Evolutionary conservation across 306 rosid genomes (phyloP), one percentile per base, ranked within the genome.

Genomic region (Mimosa bimucronata): DNA sequence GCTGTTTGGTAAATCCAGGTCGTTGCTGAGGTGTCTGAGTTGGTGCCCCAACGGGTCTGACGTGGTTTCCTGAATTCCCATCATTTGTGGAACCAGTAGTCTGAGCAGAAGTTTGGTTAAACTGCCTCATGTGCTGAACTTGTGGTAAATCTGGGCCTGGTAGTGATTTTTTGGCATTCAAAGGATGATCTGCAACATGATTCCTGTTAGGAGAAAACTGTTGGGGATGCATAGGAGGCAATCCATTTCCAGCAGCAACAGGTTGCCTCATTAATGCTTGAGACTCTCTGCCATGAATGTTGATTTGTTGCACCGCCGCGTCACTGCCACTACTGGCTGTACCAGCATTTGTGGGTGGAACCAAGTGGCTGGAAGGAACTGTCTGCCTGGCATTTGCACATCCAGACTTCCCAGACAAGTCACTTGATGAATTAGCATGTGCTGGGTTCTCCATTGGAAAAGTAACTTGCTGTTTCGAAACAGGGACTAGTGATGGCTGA

Each of bases 381-480:
- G 38, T 76, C 88, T 91, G 97, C 86, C 92, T 91, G 66, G 91
- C 86, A 90, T 92, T 95, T 28, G 94, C 87, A 18, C 96, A 87
- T 72, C 91, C 90, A 10, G 98, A 93, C 78, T 87, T 93, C 65
- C 97, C 97, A 86, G 97, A 89, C 30, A 75, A 79, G 66, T 96
- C 98, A 73, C 90, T 93, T 16, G 94, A 86, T 62, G 97, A 89
- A 84, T 88, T 96, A 80, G 97, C 97, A 90, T 81, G 98, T 30
- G 93, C 88, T 69, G 98, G 86, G 88, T 88, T 86, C 86, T 91
- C 99, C 77, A 89, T 91, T 29, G 93, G 94, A 86, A 97, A 91
- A 73, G 89, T 85, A 57, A 86, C 94, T 83, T 88, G 99, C 87
- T 90, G 98, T 88, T 90, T 96, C 77, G 98, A 81, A 86, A 89